phyloP scores from a whole-genome alignment of 768 basidiomycete genomes.

The Neoboletus brunneissimus region DNA sequence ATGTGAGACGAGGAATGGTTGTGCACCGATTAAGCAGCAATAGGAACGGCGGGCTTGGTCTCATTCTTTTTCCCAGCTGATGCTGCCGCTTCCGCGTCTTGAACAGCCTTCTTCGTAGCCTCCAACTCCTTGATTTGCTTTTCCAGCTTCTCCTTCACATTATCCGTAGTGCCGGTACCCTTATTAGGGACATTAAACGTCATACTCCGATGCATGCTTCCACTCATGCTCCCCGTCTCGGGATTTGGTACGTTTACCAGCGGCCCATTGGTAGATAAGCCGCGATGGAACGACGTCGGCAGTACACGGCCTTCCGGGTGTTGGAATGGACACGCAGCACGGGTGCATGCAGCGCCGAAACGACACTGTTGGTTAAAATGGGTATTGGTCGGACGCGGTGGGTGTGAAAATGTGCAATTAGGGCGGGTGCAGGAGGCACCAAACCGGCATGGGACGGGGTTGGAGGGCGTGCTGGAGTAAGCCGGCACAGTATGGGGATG shows the following conservation, averaged over 20 bases:
- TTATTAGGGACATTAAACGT: conserved; percentile 54
- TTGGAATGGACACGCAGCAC: conserved; percentile 82
- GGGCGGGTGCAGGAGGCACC: conserved; percentile 69
- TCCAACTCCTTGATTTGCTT: conserved; percentile 62
- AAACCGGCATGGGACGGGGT: conserved; percentile 58
- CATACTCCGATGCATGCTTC: conserved; percentile 66
- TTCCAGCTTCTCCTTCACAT: conserved; percentile 49
- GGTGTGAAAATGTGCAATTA: conserved; percentile 67
- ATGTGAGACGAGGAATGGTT: not conserved
- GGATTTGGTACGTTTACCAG: conserved; percentile 60
- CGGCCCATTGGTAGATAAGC: conserved; percentile 58
- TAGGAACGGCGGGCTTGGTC: conserved; percentile 42
- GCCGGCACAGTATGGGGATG: conserved; percentile 29
- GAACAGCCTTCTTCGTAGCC: conserved; percentile 65
- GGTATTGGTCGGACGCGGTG: conserved; percentile 39
- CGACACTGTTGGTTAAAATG: conserved; percentile 62
- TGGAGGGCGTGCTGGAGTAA: conserved; percentile 28
- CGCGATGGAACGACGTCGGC: conserved; percentile 78
- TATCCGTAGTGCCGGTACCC: conserved; percentile 22
- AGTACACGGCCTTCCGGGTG: conserved; percentile 87
- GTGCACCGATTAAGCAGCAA: conserved; percentile 29
- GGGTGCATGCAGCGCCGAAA: conserved; percentile 83
- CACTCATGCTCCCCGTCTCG: conserved; percentile 64
- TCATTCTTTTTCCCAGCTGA: conserved; percentile 62
- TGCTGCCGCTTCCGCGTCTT: conserved; percentile 58